phyloP scores from a whole-genome alignment of 2,329 filamentous ascomycete genomes.

The Sporothrix mexicana region DNA sequence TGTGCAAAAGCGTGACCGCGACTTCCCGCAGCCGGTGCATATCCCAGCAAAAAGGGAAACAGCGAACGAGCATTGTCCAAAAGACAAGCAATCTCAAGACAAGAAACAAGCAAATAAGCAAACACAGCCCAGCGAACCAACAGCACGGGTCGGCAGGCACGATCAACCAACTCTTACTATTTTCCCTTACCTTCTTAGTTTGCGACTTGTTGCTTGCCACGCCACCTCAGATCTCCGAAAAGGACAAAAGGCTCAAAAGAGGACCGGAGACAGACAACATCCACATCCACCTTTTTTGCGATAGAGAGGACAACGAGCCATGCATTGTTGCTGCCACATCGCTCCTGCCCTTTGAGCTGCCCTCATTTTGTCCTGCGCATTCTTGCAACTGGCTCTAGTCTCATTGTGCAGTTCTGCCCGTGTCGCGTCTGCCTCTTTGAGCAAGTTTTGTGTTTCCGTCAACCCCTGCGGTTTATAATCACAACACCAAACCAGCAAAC shows the following conservation, averaged over 20 bases:
- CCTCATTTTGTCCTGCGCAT: slow-evolving; percentile 11
- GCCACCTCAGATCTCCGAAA: neutral
- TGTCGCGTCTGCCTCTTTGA: slow-evolving; percentile 4
- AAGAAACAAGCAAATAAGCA: neutral
- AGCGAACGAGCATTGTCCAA: neutral
- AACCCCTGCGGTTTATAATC: slow-evolving; percentile 26
- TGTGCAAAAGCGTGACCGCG: slow-evolving; percentile 32
- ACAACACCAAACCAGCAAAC: slow-evolving; percentile 7
- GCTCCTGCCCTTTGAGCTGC: neutral
- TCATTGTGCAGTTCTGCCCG: neutral
- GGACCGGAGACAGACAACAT: neutral
- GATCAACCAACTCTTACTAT: neutral
- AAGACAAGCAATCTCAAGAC: slow-evolving; percentile 15
- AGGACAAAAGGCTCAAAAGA: neutral
- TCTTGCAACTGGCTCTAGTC: neutral
- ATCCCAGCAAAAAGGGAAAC: neutral
- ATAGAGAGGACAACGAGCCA: neutral
- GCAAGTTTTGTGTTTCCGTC: neutral
- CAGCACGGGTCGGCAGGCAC: slow-evolving; percentile 19
- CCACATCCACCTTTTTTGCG: neutral
- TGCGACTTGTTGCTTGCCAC: neutral
- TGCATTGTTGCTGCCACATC: neutral
- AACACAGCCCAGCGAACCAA: neutral
- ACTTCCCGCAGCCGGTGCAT: slow-evolving; percentile 25
- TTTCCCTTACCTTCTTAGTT: too few relatives aligned